Evolutionary conservation across 176 grass and related monocot genomes (phyloP).

Genomic region (Juncus effusus): DNA sequence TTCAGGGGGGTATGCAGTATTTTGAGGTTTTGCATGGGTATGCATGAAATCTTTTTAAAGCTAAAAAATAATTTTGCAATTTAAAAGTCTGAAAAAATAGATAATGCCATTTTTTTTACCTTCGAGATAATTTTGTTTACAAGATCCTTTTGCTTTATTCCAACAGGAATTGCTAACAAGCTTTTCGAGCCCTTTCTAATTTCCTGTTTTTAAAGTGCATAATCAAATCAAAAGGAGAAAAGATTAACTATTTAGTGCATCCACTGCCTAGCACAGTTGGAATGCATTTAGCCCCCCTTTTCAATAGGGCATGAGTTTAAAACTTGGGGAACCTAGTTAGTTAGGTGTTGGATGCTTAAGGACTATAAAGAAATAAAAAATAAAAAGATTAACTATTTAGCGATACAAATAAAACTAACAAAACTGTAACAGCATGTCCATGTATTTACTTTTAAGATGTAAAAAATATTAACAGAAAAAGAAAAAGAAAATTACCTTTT

Average conservation of each 20-base stretch:
- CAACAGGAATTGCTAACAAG: conserved; percentile 76
- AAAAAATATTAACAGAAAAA: not conserved
- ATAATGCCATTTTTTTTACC: conserved; percentile 32
- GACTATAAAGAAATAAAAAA: not conserved
- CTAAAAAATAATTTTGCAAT: not conserved
- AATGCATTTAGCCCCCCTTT: no score
- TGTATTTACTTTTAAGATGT: no score
- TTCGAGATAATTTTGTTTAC: conserved; percentile 72
- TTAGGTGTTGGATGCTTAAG: no score
- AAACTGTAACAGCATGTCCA: not conserved
- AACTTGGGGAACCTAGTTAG: no score
- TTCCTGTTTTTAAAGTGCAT: conserved; percentile 15
- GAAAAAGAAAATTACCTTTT: conserved; percentile 19
- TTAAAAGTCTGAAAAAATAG: not conserved
- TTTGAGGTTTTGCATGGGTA: not conserved
- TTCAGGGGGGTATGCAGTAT: not conserved
- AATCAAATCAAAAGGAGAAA: not conserved
- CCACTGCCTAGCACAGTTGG: no score
- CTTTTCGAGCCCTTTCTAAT: conserved; percentile 35
- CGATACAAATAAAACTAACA: no score
- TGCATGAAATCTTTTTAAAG: conserved; percentile 8
- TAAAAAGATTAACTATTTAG: not conserved
- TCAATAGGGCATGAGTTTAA: no score
- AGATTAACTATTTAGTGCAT: no score
- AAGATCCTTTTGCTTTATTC: conserved; percentile 68